These are phyloP conservation scores for Pleurotus tuoliensis DNA, from an alignment of 768 basidiomycete genomes.

Conservation along the genomic window DNA sequence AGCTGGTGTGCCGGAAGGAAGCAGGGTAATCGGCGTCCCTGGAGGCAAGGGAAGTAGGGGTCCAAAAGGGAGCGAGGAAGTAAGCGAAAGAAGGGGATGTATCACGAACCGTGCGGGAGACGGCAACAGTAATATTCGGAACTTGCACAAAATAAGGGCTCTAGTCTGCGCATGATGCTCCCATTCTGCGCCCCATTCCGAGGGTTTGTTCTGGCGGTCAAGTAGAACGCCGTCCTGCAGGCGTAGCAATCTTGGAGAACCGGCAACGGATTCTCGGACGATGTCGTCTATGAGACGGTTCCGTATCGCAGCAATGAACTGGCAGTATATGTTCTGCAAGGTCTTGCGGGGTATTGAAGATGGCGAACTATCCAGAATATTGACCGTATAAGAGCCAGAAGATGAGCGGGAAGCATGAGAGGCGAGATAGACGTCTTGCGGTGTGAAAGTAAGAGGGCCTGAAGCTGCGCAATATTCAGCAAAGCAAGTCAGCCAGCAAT, in stretches of 20 bases:
- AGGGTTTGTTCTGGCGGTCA: conserved; percentile 27
- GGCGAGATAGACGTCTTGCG: conserved; percentile 49
- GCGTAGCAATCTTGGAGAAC: conserved; percentile 38
- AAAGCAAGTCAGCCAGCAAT: not conserved
- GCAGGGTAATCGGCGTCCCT: conserved; percentile 65
- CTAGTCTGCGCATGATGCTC: conserved; percentile 47
- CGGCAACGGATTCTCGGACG: conserved; percentile 32
- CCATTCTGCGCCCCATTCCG: conserved; percentile 66
- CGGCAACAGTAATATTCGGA: conserved; percentile 42
- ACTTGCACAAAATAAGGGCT: conserved; percentile 59
- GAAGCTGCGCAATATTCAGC: conserved; percentile 26
- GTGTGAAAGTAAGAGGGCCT: conserved; percentile 41
- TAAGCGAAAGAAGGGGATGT: conserved; percentile 58
- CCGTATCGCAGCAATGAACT: conserved; percentile 65
- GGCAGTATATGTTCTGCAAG: conserved; percentile 39
- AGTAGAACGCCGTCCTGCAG: conserved; percentile 66
- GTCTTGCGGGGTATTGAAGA: conserved; percentile 34
- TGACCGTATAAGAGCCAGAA: conserved; percentile 34
- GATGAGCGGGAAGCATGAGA: conserved; percentile 41
- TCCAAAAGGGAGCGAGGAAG: conserved; percentile 52
- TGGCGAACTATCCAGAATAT: conserved; percentile 20
- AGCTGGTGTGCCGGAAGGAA: conserved; percentile 71
- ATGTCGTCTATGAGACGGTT: conserved; percentile 51
- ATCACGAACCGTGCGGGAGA: conserved; percentile 46
- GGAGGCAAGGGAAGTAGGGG: conserved; percentile 39